Evolutionary conservation across 495 filamentous ascomycete species (phyloP), one percentile per base, ranked within the genome.

Genomic region (Aspergillus olivimuriae): DNA sequence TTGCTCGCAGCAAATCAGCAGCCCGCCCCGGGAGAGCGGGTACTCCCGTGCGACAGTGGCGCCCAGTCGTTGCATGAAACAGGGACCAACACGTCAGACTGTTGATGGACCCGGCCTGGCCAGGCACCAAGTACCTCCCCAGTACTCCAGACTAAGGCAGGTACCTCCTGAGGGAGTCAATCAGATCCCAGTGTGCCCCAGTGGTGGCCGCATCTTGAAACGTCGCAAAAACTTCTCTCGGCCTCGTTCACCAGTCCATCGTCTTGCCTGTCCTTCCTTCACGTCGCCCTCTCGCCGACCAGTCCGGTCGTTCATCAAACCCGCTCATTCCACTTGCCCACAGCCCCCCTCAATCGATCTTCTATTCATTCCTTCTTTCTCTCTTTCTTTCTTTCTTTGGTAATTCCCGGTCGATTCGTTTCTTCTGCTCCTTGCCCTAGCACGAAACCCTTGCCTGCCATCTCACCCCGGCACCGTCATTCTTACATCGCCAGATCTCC

Each of bases 31-130:
- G 28, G 15, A 16, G 17, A 38, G 45, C 45, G 45, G 45, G 41
- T 42, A 40, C 45, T 48, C 39, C 45, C 45, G 45, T 48, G 34
- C 39, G 34, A 46, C 43, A 16, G 45, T 38, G 32, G 39, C 45
- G 45, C 39, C 24, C 23, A 21, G 16, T 32, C 45, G 44, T 40
- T 41, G 35, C 16, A 10, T 48, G 39, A 48, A 43, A 47, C 45
- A 42, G 44, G 44, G n/a, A n/a, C n/a, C n/a, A n/a, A n/a, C n/a
- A n/a, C n/a, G n/a, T n/a, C n/a, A n/a, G n/a, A n/a, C n/a, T n/a
- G n/a, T n/a, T n/a, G n/a, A n/a, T n/a, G n/a, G n/a, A n/a, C n/a
- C n/a, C 22, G 45, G 38, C 11, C 45, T 45, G 34, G 23, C 21
- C 2, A 14, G 20, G 15, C 34, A n/a, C 34, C n/a, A 34, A 24